These are phyloP conservation scores for Pachyrhizus erosus DNA, from an alignment of 306 rosid genomes.

Conservation along the genomic window DNA sequence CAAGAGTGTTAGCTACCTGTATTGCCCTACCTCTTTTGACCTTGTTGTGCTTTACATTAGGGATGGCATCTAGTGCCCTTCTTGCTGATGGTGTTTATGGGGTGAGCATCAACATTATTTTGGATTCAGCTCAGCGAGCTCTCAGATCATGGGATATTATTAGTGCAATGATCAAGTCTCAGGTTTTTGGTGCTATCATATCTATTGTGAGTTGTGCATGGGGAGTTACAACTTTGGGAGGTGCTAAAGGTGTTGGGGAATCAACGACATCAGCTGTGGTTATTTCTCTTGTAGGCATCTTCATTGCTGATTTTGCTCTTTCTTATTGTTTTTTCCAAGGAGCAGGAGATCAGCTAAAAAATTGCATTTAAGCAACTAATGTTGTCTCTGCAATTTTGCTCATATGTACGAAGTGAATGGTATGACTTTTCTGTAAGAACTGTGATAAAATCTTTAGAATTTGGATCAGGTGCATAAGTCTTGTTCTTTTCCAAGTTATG, in stretches of 20 bases:
- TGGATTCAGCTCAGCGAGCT: slow-evolving; percentile 90
- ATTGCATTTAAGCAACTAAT: slow-evolving; percentile 57
- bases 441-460: neutral
- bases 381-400: slow-evolving; percentile 37
- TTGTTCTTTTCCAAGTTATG: slow-evolving; percentile 15
- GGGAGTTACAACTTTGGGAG: slow-evolving; percentile 94
- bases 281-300: slow-evolving; percentile 93
- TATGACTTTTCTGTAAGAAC: neutral
- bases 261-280: slow-evolving; percentile 98
- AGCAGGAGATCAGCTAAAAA: slow-evolving; percentile 87
- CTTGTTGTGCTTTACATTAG: slow-evolving; percentile 81
- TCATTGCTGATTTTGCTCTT: slow-evolving; percentile 87
- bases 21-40: slow-evolving; percentile 88
- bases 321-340: slow-evolving; percentile 92
- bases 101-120: slow-evolving; percentile 83
- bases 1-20: slow-evolving; percentile 84
- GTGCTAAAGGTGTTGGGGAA: slow-evolving; percentile 98
- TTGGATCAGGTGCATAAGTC: neutral
- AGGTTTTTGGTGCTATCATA: slow-evolving; percentile 89
- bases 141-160: slow-evolving; percentile 88
- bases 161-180: slow-evolving; percentile 93
- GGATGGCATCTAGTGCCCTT: slow-evolving; percentile 92
- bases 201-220: slow-evolving; percentile 94
- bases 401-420: slow-evolving; percentile 37
- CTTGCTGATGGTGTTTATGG: slow-evolving; percentile 89